Evolutionary conservation across 2,329 filamentous ascomycete genomes (phyloP).

Genomic region (Trichophyton mentagrophytes): DNA sequence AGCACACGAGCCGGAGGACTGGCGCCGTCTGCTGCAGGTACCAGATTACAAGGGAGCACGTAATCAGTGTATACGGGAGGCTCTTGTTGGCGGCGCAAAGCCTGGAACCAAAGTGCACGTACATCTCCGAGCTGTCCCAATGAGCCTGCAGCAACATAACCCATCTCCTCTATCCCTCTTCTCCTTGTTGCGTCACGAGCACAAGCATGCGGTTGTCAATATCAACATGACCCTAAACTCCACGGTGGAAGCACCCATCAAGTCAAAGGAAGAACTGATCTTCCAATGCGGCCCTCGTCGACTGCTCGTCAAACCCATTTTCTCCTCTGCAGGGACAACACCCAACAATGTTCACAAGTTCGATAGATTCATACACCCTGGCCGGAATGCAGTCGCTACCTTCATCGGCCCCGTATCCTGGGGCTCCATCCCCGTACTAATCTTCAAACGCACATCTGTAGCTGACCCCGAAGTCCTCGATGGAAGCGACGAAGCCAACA

Average conservation of each 20-base stretch:
- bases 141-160: constrained; percentile 38
- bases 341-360: constrained; percentile 98
- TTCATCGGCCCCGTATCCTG: constrained; percentile 86
- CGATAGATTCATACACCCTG: constrained; percentile 80
- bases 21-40: constrained; percentile 72
- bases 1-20: constrained; percentile 77
- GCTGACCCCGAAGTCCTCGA: constrained; percentile 31
- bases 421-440: constrained; percentile 80
- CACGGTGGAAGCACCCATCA: constrained; percentile 61
- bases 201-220: constrained; percentile 84
- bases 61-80: constrained; percentile 64
- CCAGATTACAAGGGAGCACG: constrained; percentile 80
- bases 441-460: constrained; percentile 52
- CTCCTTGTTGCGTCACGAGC: constrained; percentile 82
- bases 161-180: constrained; percentile 60
- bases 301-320: constrained; percentile 77
- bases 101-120: constrained; percentile 74
- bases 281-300: constrained; percentile 82
- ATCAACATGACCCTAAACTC: constrained; percentile 77
- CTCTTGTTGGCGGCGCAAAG: constrained; percentile 73
- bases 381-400: constrained; percentile 73
- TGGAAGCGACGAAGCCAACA: constrained; percentile 32
- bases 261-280: constrained; percentile 83
- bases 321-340: constrained; percentile 77
- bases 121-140: constrained; percentile 51